phyloP scores from a whole-genome alignment of 805 yeast genomes.

The Diddensiella santjacobensis region DNA sequence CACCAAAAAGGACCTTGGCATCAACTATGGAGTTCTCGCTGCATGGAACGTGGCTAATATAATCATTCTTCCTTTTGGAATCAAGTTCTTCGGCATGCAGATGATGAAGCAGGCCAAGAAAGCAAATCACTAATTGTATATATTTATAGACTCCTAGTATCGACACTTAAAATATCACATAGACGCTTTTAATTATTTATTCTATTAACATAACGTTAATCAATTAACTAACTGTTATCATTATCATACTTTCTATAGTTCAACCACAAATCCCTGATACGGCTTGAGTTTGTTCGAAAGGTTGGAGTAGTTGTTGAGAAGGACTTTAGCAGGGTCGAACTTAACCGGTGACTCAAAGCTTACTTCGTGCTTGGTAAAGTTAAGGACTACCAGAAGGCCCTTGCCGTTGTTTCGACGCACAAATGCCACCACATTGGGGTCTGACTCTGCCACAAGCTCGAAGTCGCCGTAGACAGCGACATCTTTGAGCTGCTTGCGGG shows the following conservation, averaged over 20 bases:
- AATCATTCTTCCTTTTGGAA: constrained; percentile 5
- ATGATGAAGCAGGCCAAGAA: constrained; percentile 4
- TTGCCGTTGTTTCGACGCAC: constrained; percentile 34
- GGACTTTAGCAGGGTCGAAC: constrained; percentile 18
- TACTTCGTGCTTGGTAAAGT: constrained; percentile 38
- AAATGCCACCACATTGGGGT: constrained; percentile 41
- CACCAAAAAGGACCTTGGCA: constrained; percentile 54
- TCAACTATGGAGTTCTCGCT: constrained; percentile 54
- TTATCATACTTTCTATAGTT: not conserved
- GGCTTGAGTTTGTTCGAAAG: constrained; percentile 11
- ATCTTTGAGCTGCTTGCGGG: constrained; percentile 45
- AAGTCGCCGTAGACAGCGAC: constrained; percentile 46
- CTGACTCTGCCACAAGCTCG: constrained; percentile 42
- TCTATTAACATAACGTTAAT: not conserved
- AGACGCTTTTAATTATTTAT: not conserved
- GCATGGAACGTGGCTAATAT: constrained; percentile 56
- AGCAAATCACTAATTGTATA: not conserved
- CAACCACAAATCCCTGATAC: constrained; percentile 14
- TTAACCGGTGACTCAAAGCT: constrained; percentile 33
- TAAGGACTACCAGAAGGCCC: constrained; percentile 40
- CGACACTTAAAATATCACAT: not conserved
- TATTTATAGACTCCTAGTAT: no score
- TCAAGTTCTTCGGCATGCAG: constrained; percentile 6
- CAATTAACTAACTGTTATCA: no score
- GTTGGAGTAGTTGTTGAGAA: constrained; percentile 14